Conservation (phyloP, 495 filamentous ascomycete species). For the Pseudoneurospora amorphoporcata region DNA sequence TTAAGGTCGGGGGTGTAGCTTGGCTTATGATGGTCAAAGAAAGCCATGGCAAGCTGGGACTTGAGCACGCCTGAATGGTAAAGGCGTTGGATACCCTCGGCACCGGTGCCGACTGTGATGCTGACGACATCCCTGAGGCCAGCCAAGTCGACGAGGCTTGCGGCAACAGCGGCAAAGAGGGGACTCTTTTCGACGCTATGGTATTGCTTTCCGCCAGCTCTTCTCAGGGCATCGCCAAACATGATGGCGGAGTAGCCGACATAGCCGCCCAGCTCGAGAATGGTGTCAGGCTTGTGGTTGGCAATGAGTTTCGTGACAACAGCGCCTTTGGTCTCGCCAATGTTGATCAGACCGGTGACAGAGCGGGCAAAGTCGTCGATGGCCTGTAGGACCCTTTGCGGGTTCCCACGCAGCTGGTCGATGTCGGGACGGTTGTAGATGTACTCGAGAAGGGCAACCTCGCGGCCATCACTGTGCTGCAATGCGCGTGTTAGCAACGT, state of each 20-base stretch:
- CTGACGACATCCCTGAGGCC: slow-evolving; percentile 55
- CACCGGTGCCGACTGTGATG: slow-evolving; percentile 56
- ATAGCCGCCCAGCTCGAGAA: slow-evolving; percentile 77
- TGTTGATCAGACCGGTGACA: slow-evolving; percentile 65
- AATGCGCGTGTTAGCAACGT: slow-evolving; percentile 57
- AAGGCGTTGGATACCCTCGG: slow-evolving; percentile 46
- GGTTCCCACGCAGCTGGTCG: slow-evolving; percentile 52
- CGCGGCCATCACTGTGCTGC: slow-evolving; percentile 61
- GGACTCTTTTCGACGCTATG: slow-evolving; percentile 59
- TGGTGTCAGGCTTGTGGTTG: slow-evolving; percentile 50
- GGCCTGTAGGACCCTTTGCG: slow-evolving; percentile 48
- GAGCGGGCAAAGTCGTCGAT: slow-evolving; percentile 64
- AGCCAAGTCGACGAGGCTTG: slow-evolving; percentile 53
- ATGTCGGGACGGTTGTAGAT: slow-evolving; percentile 46
- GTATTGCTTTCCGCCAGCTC: slow-evolving; percentile 50
- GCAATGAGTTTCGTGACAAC: slow-evolving; percentile 56
- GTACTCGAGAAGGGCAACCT: slow-evolving; percentile 60
- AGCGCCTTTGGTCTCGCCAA: slow-evolving; percentile 61
- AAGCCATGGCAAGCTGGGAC: slow-evolving; percentile 51
- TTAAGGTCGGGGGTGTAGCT: slow-evolving; percentile 62
- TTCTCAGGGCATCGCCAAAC: slow-evolving; percentile 52
- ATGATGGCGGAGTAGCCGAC: slow-evolving; percentile 70
- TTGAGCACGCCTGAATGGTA: slow-evolving; percentile 37
- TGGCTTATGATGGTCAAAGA: slow-evolving; percentile 68
- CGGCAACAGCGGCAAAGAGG: slow-evolving; percentile 54